Conservation (phyloP, 2,329 filamentous ascomycete species). For the Dactylonectria macrodidyma region DNA sequence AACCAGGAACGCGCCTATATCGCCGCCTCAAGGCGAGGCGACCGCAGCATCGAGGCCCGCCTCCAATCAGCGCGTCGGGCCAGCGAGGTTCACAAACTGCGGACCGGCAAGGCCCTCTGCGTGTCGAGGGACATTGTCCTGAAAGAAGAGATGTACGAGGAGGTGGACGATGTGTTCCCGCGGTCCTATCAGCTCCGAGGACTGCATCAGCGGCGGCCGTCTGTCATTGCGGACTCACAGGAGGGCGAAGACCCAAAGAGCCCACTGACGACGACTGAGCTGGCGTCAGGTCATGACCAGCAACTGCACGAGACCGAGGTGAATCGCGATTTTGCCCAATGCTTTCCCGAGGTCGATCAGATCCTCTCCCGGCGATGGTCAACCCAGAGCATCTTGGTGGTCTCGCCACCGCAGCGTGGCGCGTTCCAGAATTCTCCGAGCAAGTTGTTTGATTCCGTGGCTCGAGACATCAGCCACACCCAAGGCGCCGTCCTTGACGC, state of each 20-base stretch:
- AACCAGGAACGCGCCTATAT: too few species aligned
- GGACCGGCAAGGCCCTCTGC: too few species aligned
- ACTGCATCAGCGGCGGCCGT: conserved; percentile 73
- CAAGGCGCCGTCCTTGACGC: too few species aligned
- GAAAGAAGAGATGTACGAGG: too few species aligned
- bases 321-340: conserved; percentile 62
- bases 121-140: too few species aligned
- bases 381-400: conserved; percentile 30
- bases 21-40: too few species aligned
- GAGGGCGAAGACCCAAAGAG: conserved; percentile 65
- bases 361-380: conserved; percentile 48
- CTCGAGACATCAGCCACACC: too few species aligned
- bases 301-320: conserved; percentile 62
- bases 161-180: too few species aligned
- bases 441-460: too few species aligned
- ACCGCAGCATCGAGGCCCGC: conserved; percentile 88
- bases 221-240: conserved; percentile 73
- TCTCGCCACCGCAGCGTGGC: conserved; percentile 17
- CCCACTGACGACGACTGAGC: conserved; percentile 59
- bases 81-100: conserved; percentile 91
- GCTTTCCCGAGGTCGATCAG: conserved; percentile 63
- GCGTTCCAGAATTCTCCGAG: too few species aligned
- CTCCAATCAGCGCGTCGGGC: conserved; percentile 90
- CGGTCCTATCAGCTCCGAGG: too few species aligned
- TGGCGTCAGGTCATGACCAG: conserved; percentile 54